Base-by-base conservation (phyloP, 2,329 filamentous ascomycete species). In the Paracorniculantispora psalliotae region DNA sequence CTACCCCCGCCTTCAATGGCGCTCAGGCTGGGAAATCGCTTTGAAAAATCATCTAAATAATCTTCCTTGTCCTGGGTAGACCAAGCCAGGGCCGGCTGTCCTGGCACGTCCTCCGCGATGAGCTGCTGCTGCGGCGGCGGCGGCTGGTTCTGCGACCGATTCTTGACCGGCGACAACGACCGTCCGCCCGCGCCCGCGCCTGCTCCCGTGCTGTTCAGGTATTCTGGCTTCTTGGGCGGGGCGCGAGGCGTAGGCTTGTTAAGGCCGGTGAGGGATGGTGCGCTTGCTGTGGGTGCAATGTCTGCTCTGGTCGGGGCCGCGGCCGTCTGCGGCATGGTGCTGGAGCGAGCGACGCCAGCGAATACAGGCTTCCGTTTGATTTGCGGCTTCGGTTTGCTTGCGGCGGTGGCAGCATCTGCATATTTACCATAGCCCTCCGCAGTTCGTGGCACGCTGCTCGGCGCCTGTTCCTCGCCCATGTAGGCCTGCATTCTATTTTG, bases 381-480 rank as follows among this genome's bases (percentile, higher is more conserved):
- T 23, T 75, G 73, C 2, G 80, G 80, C 21, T 76, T 75, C 9
- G 67, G 44, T 53, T 71, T 75, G 63, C 63, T 72, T n/a, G 70
- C 67, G 4, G 69, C 66, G 17, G 72, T 66, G 4, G 75, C 71
- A 2, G 74, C 72, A 63, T 87, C 89, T 21, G 92, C 92, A 71
- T 90, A 97, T 61, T 87, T 87, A 8, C 94, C 94, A 70, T 97
- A 97, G 0, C 93, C 93, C 63, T 92, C 87, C 1, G 92, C 92
- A 0, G 91, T 96, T 52, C 79, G 75, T 15, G 87, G 85, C 28
- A 84, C 81, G 15, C 77, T 75, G 1, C 81, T 70, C 1, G 79
- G 74, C 63, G 80, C 85, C 66, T 85, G 84, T 43, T 88, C 91
- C 67, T 97, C 92, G 61, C 87, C 87, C 17, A 99, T 77, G 52